A percentile compares a stretch with the other conserved stretches of the same genome.
Evolutionary conservation across 1,139 yeast species (phyloP).

Genomic region (Arxiozyma telluris): DNA sequence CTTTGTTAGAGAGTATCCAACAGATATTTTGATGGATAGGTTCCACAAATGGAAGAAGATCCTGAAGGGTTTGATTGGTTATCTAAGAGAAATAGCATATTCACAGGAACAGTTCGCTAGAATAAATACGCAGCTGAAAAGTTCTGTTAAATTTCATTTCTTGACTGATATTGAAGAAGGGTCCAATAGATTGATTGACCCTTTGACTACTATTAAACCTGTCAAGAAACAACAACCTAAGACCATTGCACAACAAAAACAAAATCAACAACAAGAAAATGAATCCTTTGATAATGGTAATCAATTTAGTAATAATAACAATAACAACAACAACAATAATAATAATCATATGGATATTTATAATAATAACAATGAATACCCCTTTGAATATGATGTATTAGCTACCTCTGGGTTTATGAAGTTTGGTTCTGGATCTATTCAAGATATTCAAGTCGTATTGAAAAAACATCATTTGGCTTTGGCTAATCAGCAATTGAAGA

Average conservation of each 20-base stretch:
- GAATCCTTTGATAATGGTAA: not conserved
- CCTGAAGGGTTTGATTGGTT: constrained; percentile 51
- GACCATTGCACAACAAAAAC: constrained; percentile 17
- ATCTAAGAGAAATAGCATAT: constrained; percentile 52
- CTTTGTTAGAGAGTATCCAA: constrained; percentile 31
- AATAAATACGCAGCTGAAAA: constrained; percentile 53
- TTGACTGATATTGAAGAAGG: constrained; percentile 32
- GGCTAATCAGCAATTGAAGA: constrained; percentile 37
- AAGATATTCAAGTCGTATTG: constrained; percentile 40
- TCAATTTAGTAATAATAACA: not conserved
- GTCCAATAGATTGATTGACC: constrained; percentile 30
- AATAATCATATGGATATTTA: not conserved
- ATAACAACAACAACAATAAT: not conserved
- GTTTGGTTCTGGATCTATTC: constrained; percentile 43
- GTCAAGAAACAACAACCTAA: constrained; percentile 19
- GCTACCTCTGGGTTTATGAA: constrained; percentile 43
- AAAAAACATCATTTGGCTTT: constrained; percentile 39
- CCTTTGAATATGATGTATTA: not conserved
- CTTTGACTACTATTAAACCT: constrained; percentile 19
- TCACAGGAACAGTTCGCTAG: constrained; percentile 64
- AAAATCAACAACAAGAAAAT: not conserved
- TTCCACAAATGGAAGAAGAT: constrained; percentile 67
- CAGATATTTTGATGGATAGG: constrained; percentile 37
- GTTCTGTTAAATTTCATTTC: constrained; percentile 51
- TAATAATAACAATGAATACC: not conserved